These are phyloP conservation scores for Chaetothyriales sp. DNA, from an alignment of 2,329 filamentous ascomycete species.

Conservation along the genomic window DNA sequence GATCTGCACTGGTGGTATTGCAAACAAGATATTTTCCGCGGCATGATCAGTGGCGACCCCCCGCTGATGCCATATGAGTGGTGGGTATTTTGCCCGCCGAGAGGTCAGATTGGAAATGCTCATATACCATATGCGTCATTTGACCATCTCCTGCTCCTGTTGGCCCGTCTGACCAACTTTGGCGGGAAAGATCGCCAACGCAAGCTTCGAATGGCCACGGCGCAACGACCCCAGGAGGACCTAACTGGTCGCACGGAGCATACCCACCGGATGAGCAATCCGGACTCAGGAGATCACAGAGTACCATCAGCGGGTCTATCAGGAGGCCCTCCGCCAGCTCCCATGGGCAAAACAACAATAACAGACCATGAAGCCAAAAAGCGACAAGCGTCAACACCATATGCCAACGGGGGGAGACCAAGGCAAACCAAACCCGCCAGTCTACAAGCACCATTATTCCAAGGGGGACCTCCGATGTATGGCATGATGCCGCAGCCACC, in stretches of 20 bases:
- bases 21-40: constrained; percentile 88
- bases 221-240: constrained; percentile 37
- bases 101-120: constrained; percentile 61
- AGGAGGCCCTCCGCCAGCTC: constrained; percentile 4
- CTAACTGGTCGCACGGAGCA: constrained; percentile 33
- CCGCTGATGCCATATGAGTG: constrained; percentile 70
- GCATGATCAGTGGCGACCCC: constrained; percentile 70
- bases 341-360: not conserved
- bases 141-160: constrained; percentile 71
- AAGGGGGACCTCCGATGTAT: constrained; percentile 31
- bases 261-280: constrained; percentile 13
- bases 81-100: constrained; percentile 79
- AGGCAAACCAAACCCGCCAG: constrained; percentile 10
- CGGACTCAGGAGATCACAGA: not conserved
- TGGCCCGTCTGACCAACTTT: constrained; percentile 70
- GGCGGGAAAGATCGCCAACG: constrained; percentile 61
- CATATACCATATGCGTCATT: constrained; percentile 77
- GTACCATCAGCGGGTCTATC: constrained; percentile 1
- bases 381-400: constrained; percentile 10
- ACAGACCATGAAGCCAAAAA: constrained; percentile 2
- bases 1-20: constrained; percentile 94
- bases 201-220: constrained; percentile 56
- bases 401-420: constrained; percentile 12
- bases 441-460: constrained; percentile 1
- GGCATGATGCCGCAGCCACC: constrained; percentile 34